Evolutionary conservation across 371 early-diverging fungal genomes (phyloP), one percentile per base, ranked within the genome.

Genomic region (Actinomucor elegans): DNA sequence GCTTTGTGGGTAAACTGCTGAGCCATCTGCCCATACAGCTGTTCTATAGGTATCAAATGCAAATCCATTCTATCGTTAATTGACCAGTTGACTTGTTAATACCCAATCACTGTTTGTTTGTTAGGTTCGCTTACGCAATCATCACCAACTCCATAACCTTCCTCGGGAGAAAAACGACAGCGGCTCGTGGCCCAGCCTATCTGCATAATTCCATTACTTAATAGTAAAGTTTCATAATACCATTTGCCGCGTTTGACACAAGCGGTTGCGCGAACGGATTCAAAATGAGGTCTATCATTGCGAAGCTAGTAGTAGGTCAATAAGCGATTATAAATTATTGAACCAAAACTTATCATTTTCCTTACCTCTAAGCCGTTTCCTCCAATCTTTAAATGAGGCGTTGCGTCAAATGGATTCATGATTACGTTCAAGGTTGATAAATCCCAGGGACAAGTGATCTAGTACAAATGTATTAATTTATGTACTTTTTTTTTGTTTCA

Each of bases 191-290:
- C 85, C 82, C 83, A 85, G 6, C 85, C 85, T 15, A 85, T 70
- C 47, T 83, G 86, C 80, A 85, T 83, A 44, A 85, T 81, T 1
- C 86, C 86, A 20, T 70, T 71, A 3, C 76, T 82, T 12, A 82
- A 42, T 6, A 83, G 51, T 5, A 79, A 48, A 1, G 78, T 75
- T 54, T 85, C 86, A 49, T 83, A 85, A 40, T 77, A 82, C 86
- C 86, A 85, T 59, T 79, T 83, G 0, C 80, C 86, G 5, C 53
- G 43, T 23, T 60, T 71, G 14, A 77, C 77, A 40, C 66, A 61
- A 1, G 74, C 71, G 9, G 73, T 74, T 8, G 67, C 71, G 9
- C 78, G 64, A 10, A 70, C 60, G n/a, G 75, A 74, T 54, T 78
- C 78, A 61, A 78, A 75, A 49, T 70, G 64, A 0, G 70, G 67